A percentile compares a stretch with the other conserved stretches of the same genome.
phyloP scores from a whole-genome alignment of 2,329 filamentous ascomycete genomes.

The Beauveria sp. region DNA sequence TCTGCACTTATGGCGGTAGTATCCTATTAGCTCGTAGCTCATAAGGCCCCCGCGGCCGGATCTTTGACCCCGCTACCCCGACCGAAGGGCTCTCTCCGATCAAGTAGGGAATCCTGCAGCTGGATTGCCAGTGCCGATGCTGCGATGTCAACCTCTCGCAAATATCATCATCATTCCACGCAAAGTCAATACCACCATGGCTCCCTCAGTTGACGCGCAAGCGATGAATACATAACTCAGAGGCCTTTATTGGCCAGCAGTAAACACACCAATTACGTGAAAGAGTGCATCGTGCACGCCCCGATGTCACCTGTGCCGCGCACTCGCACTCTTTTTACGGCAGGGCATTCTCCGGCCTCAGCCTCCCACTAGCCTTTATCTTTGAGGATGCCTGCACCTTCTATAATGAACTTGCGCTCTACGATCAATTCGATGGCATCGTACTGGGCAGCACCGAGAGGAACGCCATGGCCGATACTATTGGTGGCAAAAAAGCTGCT shows the following conservation, averaged over 20 bases:
- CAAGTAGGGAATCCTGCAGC: too few species aligned
- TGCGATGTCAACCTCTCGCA: too few species aligned
- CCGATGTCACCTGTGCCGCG: constrained; percentile 45
- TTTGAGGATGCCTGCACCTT: constrained; percentile 57
- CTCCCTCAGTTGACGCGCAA: neutral
- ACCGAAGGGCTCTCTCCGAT: too few species aligned
- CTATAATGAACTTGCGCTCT: constrained; percentile 40
- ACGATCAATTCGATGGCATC: constrained; percentile 42
- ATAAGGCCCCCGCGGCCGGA: too few species aligned
- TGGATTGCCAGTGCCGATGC: too few species aligned
- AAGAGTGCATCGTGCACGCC: constrained; percentile 44
- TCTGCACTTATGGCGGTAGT: too few species aligned
- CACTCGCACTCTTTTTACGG: constrained; percentile 49
- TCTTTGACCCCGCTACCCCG: too few species aligned
- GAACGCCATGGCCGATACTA: constrained; percentile 35
- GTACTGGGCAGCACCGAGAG: constrained; percentile 47
- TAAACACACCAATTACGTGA: neutral
- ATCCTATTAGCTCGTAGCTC: too few species aligned
- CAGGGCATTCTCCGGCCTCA: constrained; percentile 52
- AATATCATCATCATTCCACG: too few species aligned
- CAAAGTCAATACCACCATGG: too few species aligned
- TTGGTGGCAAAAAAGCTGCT: constrained; percentile 43
- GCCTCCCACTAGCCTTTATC: constrained; percentile 55
- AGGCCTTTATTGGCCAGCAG: too few species aligned
- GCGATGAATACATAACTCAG: neutral